Evolutionary conservation across 1,284 basidiomycete genomes (phyloP).

Genomic region (Gymnopus androsaceus): DNA sequence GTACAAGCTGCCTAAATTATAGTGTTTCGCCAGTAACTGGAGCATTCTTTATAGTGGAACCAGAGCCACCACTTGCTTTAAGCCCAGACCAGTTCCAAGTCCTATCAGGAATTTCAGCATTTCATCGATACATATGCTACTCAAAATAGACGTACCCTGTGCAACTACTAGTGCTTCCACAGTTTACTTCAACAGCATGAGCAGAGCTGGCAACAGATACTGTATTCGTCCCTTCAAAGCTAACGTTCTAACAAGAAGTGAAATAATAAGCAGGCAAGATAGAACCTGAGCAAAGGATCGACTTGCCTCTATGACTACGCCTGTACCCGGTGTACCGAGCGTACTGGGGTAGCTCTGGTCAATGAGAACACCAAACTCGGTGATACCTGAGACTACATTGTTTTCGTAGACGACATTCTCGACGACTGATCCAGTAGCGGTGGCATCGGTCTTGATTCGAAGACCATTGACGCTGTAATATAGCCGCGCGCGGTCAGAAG

Average conservation of each 20-base stretch:
- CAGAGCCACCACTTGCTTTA: conserved; percentile 21
- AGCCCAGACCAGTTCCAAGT: conserved; percentile 21
- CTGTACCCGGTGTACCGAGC: conserved; percentile 38
- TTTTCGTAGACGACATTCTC: conserved; percentile 37
- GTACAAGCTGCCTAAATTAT: no score
- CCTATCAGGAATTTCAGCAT: conserved; percentile 7
- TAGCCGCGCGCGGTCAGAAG: background rate
- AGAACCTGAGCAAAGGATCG: background rate
- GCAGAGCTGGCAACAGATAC: conserved; percentile 22
- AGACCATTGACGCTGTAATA: conserved; percentile 33
- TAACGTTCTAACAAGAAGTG: background rate
- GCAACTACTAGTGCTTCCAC: conserved; percentile 21
- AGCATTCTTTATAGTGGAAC: conserved; percentile 20
- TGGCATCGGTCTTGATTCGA: conserved; percentile 41
- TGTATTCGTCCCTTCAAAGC: conserved; percentile 7
- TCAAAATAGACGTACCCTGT: conserved; percentile 13
- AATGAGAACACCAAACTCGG: conserved; percentile 37
- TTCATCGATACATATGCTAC: background rate
- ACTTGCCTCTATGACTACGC: conserved; percentile 23
- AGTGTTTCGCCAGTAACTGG: conserved; percentile 22
- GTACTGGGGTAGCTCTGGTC: conserved; percentile 42
- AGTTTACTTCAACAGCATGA: conserved; percentile 23
- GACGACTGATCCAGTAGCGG: conserved; percentile 35
- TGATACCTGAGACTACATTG: conserved; percentile 20
- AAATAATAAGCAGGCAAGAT: background rate